These are phyloP conservation scores for Penicillium parvum DNA, from an alignment of 495 filamentous ascomycete genomes.

Conservation along the genomic window DNA sequence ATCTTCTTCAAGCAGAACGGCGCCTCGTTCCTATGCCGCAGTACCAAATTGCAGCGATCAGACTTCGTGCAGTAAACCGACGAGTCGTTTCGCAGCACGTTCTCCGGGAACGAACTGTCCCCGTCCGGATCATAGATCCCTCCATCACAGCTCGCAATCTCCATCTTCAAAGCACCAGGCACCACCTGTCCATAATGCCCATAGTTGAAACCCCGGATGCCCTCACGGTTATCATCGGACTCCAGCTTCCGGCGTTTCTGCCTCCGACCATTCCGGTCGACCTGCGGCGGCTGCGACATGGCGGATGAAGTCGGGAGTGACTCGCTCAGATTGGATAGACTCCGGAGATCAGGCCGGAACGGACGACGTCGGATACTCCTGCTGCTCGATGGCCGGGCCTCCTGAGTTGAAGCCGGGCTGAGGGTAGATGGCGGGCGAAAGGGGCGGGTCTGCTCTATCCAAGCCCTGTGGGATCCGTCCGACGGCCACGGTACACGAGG, in stretches of 20 bases:
- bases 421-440: not conserved
- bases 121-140: conserved; percentile 60
- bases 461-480: not conserved
- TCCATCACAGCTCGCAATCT: conserved; percentile 84
- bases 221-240: conserved; percentile 49
- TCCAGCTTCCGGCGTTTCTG: conserved; percentile 75
- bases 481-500: too few species aligned
- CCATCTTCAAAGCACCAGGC: conserved; percentile 73
- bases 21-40: conserved; percentile 71
- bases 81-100: conserved; percentile 74
- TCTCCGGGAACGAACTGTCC: conserved; percentile 64
- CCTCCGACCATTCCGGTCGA: conserved; percentile 32
- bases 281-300: conserved; percentile 30
- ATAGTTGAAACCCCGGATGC: conserved; percentile 62
- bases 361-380: conserved; percentile 13
- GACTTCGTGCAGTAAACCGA: conserved; percentile 88
- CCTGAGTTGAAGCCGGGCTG: conserved; percentile 2
- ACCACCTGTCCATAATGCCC: conserved; percentile 81
- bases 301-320: conserved; percentile 40
- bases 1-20: conserved; percentile 79
- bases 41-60: conserved; percentile 75
- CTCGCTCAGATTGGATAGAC: conserved; percentile 27
- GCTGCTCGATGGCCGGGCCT: conserved; percentile 1
- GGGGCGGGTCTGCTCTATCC: not conserved
- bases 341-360: conserved; percentile 4